Percentiles rank a stretch among this genome's conserved stretches.
Evolutionary conservation across 768 basidiomycete genomes (phyloP).

Genomic region (Kwoniella heveanensis): DNA sequence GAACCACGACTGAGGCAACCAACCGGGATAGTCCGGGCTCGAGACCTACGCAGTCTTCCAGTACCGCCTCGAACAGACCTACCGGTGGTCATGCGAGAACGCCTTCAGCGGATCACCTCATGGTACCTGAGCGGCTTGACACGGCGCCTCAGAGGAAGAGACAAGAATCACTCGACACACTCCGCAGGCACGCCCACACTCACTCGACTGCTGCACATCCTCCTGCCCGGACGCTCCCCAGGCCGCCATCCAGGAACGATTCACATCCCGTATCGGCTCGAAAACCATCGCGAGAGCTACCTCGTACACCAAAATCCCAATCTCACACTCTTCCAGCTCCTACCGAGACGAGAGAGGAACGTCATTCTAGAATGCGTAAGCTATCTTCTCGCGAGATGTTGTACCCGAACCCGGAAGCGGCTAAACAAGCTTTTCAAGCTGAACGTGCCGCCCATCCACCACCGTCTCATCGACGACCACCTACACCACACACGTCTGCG

Average conservation of each 20-base stretch:
- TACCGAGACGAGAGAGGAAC: conserved; percentile 8
- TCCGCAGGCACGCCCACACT: neutral
- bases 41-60: conserved; percentile 8
- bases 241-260: neutral
- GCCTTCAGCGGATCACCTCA: conserved; percentile 16
- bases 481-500: conserved; percentile 37
- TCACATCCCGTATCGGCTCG: neutral
- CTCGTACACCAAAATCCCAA: neutral
- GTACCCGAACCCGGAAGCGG: conserved; percentile 38
- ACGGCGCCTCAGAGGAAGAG: conserved; percentile 16
- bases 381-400: conserved; percentile 34
- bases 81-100: conserved; percentile 3
- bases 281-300: neutral
- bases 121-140: conserved; percentile 15
- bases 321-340: neutral
- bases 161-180: conserved; percentile 16
- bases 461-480: conserved; percentile 31
- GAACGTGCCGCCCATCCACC: conserved; percentile 26
- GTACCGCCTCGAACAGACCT: neutral
- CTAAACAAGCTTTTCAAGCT: conserved; percentile 34
- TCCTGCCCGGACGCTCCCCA: neutral
- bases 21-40: conserved; percentile 7
- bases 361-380: conserved; percentile 13
- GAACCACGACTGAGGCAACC: neutral
- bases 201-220: neutral